Percentiles rank a stretch among this genome's conserved stretches.
Conservation (phyloP, 805 yeast genomes). For the Yarrowia sp. region DNA sequence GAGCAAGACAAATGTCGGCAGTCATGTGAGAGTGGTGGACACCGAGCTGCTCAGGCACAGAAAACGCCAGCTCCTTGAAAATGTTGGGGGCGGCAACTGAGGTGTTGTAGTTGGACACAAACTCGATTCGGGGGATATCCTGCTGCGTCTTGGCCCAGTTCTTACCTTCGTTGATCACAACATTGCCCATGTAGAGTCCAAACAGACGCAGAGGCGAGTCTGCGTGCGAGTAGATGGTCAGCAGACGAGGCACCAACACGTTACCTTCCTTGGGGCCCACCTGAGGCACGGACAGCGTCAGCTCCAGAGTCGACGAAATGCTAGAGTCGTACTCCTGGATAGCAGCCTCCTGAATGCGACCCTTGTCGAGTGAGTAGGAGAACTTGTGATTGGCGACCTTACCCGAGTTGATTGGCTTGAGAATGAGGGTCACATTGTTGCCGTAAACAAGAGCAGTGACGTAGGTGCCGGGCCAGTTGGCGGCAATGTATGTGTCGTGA, state of each 20-base stretch:
- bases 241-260: neutral
- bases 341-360: slow-evolving; percentile 1
- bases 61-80: slow-evolving; percentile 1
- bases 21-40: slow-evolving; percentile 13
- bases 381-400: slow-evolving; percentile 11
- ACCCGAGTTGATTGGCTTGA: slow-evolving; percentile 13
- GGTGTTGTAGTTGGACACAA: slow-evolving; percentile 24
- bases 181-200: slow-evolving; percentile 25
- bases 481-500: slow-evolving; percentile 22
- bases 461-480: slow-evolving; percentile 28
- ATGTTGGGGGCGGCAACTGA: neutral
- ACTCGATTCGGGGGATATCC: slow-evolving; percentile 25
- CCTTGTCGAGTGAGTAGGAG: neutral
- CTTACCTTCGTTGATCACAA: slow-evolving; percentile 21
- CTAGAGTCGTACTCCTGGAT: slow-evolving; percentile 7
- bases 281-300: neutral
- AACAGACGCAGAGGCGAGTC: slow-evolving; percentile 4
- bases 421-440: slow-evolving; percentile 1
- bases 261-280: neutral
- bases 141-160: slow-evolving; percentile 21
- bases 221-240: slow-evolving; percentile 19
- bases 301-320: slow-evolving; percentile 1
- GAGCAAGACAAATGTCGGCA: slow-evolving; percentile 18
- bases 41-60: slow-evolving; percentile 10
- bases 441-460: slow-evolving; percentile 21